A percentile compares a stretch with the other conserved stretches of the same genome.
Conservation (phyloP, 352 stramenopile species). For the Phytopythium ostracodes region DNA sequence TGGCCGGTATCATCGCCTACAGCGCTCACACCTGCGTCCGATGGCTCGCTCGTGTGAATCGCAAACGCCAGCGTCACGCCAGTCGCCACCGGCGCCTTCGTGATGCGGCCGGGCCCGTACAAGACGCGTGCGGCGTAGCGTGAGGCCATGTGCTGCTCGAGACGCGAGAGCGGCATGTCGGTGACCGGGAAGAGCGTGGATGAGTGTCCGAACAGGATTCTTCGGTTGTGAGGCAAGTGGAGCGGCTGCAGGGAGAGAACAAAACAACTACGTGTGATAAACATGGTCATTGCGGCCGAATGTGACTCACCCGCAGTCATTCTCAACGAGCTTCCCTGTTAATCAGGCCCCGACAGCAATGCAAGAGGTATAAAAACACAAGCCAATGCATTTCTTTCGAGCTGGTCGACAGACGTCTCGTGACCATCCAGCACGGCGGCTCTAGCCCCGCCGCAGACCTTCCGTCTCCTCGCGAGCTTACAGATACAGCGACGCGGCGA, state of each 20-base stretch:
- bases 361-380: background rate
- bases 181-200: too few species aligned
- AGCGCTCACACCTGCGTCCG: background rate
- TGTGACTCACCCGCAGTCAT: too few species aligned
- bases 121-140: background rate
- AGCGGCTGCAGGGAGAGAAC: too few species aligned
- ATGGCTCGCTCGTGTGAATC: constrained; percentile 4
- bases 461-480: constrained; percentile 30
- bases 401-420: background rate
- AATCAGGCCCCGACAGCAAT: too few species aligned
- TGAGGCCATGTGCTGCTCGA: constrained; percentile 3
- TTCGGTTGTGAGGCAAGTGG: background rate
- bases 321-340: too few species aligned
- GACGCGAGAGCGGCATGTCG: background rate
- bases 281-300: too few species aligned
- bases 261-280: too few species aligned
- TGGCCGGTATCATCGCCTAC: too few species aligned
- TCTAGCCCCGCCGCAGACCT: background rate
- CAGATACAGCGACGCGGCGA: constrained; percentile 98
- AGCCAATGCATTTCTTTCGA: background rate
- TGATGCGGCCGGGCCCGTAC: constrained; percentile 4
- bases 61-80: constrained; percentile 14
- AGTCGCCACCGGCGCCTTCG: constrained; percentile 6
- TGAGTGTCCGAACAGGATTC: too few species aligned
- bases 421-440: background rate